These are phyloP conservation scores for Mrakiaceae sp. DNA, from an alignment of 1,284 basidiomycete species.

Conservation along the genomic window DNA sequence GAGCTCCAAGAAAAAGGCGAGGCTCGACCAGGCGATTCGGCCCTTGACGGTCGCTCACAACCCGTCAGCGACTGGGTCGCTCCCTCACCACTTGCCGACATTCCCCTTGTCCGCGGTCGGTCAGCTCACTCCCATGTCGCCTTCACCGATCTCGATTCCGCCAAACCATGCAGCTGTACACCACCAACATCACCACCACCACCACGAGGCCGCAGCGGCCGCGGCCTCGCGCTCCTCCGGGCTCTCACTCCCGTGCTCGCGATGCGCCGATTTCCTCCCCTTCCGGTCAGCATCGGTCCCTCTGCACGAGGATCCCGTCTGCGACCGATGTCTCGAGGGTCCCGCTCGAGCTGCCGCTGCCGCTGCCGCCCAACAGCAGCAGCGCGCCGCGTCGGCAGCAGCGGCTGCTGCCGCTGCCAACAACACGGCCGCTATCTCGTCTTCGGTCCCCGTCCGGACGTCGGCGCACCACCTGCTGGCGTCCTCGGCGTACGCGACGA, in stretches of 20 bases:
- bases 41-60: not conserved
- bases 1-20: conserved; percentile 12
- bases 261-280: conserved; percentile 14
- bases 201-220: too few relatives aligned
- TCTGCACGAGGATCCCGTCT: conserved; percentile 13
- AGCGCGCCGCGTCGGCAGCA: not conserved
- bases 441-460: conserved; percentile 13
- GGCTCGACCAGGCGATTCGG: conserved; percentile 4
- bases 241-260: conserved; percentile 14
- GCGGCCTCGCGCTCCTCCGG: not conserved
- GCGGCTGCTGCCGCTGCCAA: not conserved
- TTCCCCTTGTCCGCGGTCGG: not conserved
- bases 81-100: not conserved
- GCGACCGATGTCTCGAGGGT: conserved; percentile 11
- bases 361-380: not conserved
- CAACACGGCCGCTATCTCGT: conserved; percentile 5
- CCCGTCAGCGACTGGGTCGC: not conserved
- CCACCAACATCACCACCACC: too few relatives aligned
- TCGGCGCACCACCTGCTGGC: conserved; percentile 1
- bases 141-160: conserved; percentile 14
- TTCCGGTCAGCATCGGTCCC: conserved; percentile 11
- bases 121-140: not conserved
- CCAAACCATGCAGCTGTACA: not conserved
- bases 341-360: not conserved
- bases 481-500: not conserved